Evolutionary conservation across 2,329 filamentous ascomycete species (phyloP), one percentile per base, ranked within the genome.

Genomic region (Alternaria consortialis): DNA sequence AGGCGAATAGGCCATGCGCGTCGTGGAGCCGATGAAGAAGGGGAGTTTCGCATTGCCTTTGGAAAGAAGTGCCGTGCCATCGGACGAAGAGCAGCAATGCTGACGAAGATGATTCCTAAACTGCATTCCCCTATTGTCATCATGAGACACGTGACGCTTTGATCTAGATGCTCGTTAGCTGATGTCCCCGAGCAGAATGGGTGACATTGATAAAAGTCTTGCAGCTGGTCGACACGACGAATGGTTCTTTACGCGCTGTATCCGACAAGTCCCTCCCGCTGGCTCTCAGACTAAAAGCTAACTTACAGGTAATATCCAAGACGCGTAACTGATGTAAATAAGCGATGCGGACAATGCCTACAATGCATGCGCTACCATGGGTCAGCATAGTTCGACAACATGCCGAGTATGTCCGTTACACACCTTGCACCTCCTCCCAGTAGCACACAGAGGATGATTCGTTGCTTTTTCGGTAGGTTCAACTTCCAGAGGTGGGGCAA

Each of bases 71-170:
- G 62, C 5, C 52, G 58, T 7, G 58, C 63, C 13, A 74, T 53
- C 0, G 73, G 72, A 40, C 72, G 71, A 47, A 75, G 65, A 32
- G 73, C 44, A 15, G 72, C 69, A 7, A 74, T 70, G 53, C 69
- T 72, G 48, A 75, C 68, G 34, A 68, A 71, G 27, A 73, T 67
- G 47, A 75, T 75, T 5, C 70, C 72, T 3, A 75, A 47, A 42
- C 65, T 70, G 51, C 73, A 74, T 55, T 75, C 73, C n/a, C 72
- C 66, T 7, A 75, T 65, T 12, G 71, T 68, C 27, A 74, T 48
- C 17, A 70, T 69, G 5, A 74, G 67, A 23, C 56, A 65, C 5
- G 67, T 63, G 17, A 73, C 72, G 27, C 44, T 58, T 55, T 65
- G 17, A 50, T 67, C 72, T 75, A 47, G 13, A 31, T 3, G 1